phyloP scores from a whole-genome alignment of 768 basidiomycete genomes.

The Collybiopsis confluens region DNA sequence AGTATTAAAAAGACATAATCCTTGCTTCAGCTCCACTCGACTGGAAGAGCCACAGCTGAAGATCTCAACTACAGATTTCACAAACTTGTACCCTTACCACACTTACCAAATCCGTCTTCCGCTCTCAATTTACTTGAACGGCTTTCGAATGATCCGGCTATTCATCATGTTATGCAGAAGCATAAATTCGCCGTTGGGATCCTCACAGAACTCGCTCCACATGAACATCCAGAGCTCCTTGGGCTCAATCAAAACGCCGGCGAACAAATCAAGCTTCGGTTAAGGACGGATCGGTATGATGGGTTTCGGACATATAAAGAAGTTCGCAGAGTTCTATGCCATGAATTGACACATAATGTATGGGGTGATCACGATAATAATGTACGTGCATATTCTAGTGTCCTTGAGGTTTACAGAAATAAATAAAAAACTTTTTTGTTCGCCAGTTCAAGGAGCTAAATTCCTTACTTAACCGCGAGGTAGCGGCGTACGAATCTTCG shows the following conservation, averaged over 20 bases:
- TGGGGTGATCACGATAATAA: conserved; percentile 72
- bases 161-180: conserved; percentile 63
- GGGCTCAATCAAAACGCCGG: conserved; percentile 67
- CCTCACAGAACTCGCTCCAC: conserved; percentile 75
- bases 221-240: conserved; percentile 65
- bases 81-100: conserved; percentile 51
- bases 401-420: background rate
- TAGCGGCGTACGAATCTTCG: conserved; percentile 61
- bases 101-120: conserved; percentile 59
- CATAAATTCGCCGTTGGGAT: conserved; percentile 66
- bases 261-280: conserved; percentile 58
- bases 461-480: conserved; percentile 69
- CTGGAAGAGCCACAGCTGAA: conserved; percentile 31
- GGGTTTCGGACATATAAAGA: conserved; percentile 67
- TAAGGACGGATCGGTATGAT: conserved; percentile 68
- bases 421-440: too few relatives aligned
- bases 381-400: conserved; percentile 36
- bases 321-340: conserved; percentile 65
- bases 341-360: conserved; percentile 74
- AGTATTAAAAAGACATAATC: background rate
- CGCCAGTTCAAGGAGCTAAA: conserved; percentile 71
- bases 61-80: conserved; percentile 58
- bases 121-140: conserved; percentile 52
- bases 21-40: conserved; percentile 49
- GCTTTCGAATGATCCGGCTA: conserved; percentile 67